These are phyloP conservation scores for Rhodamnia argentea DNA, from an alignment of 345 rosid genomes.

Conservation along the genomic window DNA sequence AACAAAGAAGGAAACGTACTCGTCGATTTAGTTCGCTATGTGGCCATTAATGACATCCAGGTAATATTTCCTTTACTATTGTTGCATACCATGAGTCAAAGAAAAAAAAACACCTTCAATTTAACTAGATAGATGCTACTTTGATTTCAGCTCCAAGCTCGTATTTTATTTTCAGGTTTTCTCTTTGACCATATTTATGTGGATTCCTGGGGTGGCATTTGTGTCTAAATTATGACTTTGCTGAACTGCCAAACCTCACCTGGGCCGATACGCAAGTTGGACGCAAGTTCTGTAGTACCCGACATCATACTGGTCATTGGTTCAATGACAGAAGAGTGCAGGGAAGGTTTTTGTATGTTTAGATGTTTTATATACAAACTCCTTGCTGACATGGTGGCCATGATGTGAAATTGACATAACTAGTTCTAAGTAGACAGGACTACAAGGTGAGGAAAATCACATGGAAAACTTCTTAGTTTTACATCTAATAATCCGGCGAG, in stretches of 20 bases:
- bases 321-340: neutral
- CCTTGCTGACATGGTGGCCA: neutral
- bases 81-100: neutral
- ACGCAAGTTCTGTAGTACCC: neutral
- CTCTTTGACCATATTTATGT: neutral
- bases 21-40: neutral
- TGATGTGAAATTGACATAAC: neutral
- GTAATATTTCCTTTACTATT: neutral
- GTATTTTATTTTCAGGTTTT: neutral
- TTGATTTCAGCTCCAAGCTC: neutral
- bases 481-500: neutral
- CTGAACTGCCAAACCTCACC: neutral
- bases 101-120: neutral
- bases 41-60: neutral
- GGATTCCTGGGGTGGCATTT: neutral
- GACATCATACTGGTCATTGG: neutral
- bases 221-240: neutral
- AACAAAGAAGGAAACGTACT: conserved; percentile 28
- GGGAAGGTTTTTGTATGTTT: neutral
- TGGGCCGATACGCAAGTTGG: neutral
- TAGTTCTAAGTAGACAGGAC: neutral
- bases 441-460: neutral
- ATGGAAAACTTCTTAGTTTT: neutral
- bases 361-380: neutral
- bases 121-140: neutral